These are phyloP conservation scores for Polygonum aviculare DNA, from an alignment of 148 eudicot genomes.

Conservation along the genomic window DNA sequence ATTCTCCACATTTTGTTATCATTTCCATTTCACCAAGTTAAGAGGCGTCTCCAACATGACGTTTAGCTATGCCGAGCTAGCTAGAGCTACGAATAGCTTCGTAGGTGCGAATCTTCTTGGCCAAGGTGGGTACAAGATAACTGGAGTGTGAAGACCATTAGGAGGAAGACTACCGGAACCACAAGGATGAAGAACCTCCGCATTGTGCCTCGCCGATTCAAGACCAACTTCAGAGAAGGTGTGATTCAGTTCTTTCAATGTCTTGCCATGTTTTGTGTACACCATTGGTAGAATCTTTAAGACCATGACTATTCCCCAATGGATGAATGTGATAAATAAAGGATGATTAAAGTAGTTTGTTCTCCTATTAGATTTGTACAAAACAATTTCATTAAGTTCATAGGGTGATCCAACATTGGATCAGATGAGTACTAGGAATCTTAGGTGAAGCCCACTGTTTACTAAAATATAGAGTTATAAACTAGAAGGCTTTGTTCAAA, in stretches of 20 bases:
- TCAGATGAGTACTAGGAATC: not conserved
- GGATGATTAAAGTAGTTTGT: not conserved
- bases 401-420: not conserved
- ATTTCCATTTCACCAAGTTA: slow-evolving; percentile 20
- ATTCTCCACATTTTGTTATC: slow-evolving; percentile 18
- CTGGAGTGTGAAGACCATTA: slow-evolving; percentile 91
- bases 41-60: slow-evolving; percentile 19
- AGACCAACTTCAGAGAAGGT: slow-evolving; percentile 91
- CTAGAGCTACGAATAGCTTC: slow-evolving; percentile 16
- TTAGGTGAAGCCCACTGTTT: no score
- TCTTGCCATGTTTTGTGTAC: no score
- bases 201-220: slow-evolving; percentile 80
- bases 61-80: not conserved
- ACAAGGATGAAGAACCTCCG: slow-evolving; percentile 94
- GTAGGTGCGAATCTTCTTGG: slow-evolving; percentile 13
- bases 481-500: no score
- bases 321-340: no score
- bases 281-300: no score
- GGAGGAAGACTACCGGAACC: slow-evolving; percentile 94
- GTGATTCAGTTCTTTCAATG: not conserved
- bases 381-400: no score
- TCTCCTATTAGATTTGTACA: no score
- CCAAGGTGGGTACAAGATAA: slow-evolving; percentile 38
- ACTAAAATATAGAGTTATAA: no score
- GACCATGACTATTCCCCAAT: no score